Base-by-base conservation (phyloP, 164 flowering plant genomes). In the Protea cynaroides region DNA sequence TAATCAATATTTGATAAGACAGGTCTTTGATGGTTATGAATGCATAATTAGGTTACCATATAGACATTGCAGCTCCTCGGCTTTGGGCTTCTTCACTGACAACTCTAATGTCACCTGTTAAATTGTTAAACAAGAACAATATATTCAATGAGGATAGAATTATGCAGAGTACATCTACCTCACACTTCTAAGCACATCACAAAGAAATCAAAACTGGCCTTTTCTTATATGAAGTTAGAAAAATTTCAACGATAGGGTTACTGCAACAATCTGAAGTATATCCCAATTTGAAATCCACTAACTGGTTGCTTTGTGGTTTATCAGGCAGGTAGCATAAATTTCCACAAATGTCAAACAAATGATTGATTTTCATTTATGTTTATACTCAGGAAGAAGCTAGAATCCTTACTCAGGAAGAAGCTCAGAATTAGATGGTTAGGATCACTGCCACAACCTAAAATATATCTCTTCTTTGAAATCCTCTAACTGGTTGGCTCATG, bases 71-170 rank as follows among this genome's bases (percentile, higher is more conserved):
- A 86, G 74, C 79, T 84, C 86, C 62, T 79, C 78, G 10, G 54
- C 55, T 72, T 72, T 79, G 46, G 68, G 63, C 60, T 74, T 68
- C 59, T 73, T 78, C 22, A 82, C 77, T 56, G 76, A 68, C 37
- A 89, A 63, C 68, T 92, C 96, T 84, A 89, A 53, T 7, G 97
- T 92, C 58, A 84, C 79, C 97, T 88, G 80, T 25, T 55, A 58
- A 69, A 50, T 38, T 40, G 2, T 40, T 9, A 6, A 40, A 40
- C 10, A 40, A 8, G 46, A 40, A 40, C 14, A 40, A 40, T 40
- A 12, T 40, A 40, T 9, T 40, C 10, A 40, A 40, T 5, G 34
- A 29, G 4, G 4, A 29, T 29, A 29, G 34, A 29, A 29, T 29
- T 29, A 29, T 29, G 34, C 5, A 4, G 5, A 29, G 34, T 29